phyloP scores from a whole-genome alignment of 371 early-diverging fungal species.

The Capillidium heterosporum region DNA sequence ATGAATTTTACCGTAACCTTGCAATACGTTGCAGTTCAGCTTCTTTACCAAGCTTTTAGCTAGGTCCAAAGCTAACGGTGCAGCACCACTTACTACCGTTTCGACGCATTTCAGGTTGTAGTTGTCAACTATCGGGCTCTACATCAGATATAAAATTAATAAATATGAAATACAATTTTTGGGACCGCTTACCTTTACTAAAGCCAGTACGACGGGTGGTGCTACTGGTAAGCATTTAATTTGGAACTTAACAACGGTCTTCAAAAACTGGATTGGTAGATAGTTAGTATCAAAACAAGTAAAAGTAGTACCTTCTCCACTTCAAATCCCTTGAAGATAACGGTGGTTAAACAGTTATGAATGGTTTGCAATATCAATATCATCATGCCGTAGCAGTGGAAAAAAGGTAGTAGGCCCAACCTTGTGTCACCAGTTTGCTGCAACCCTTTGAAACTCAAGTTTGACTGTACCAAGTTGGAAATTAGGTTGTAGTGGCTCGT shows the following conservation, averaged over 20 bases:
- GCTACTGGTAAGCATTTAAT: constrained; percentile 46
- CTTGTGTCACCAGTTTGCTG: constrained; percentile 14
- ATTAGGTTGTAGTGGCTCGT: constrained; percentile 49
- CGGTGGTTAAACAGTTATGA: constrained; percentile 9
- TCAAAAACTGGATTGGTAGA: constrained; percentile 31
- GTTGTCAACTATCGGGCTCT: constrained; percentile 40
- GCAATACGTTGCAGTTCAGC: not conserved
- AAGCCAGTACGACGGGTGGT: constrained; percentile 61
- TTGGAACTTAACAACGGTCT: constrained; percentile 21
- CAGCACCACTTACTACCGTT: constrained; percentile 55
- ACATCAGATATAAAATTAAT: not conserved
- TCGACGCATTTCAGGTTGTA: constrained; percentile 42
- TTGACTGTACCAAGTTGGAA: constrained; percentile 34
- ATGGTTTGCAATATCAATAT: not conserved
- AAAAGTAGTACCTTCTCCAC: not conserved
- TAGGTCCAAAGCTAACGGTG: constrained; percentile 44
- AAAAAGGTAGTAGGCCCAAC: constrained; percentile 58
- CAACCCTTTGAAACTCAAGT: constrained; percentile 3
- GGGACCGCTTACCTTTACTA: constrained; percentile 43
- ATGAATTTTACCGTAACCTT: constrained; percentile 8
- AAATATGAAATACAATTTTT: constrained; percentile 18
- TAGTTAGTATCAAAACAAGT: constrained; percentile 7
- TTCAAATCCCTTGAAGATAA: not conserved
- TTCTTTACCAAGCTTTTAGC: not conserved
- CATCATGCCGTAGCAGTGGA: constrained; percentile 57